Conservation (phyloP, 1,139 yeast genomes). For the Zygosaccharomyces sapae region DNA sequence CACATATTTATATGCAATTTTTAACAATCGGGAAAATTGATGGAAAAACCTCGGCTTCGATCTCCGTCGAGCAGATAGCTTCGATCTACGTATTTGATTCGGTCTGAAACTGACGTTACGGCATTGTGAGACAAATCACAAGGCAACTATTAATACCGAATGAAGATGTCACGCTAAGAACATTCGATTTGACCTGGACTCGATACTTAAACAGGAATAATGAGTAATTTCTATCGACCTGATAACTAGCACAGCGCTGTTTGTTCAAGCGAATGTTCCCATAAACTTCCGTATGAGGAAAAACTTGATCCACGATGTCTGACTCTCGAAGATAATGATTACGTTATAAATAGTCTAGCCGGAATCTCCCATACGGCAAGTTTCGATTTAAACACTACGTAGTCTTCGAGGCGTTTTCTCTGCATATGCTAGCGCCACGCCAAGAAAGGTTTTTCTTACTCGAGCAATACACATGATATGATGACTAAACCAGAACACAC, state of each 20-base stretch:
- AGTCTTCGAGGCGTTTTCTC: neutral
- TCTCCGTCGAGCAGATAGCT: neutral
- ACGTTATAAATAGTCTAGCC: neutral
- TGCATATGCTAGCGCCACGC: neutral
- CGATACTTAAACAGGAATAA: neutral
- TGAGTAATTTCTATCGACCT: neutral
- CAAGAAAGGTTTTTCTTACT: neutral
- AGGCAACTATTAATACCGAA: neutral
- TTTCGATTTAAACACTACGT: neutral
- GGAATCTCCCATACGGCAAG: neutral
- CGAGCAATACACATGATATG: neutral
- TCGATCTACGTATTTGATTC: neutral
- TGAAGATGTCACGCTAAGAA: neutral
- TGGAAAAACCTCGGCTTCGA: too few relatives aligned
- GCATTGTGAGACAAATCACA: neutral
- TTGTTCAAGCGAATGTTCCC: neutral
- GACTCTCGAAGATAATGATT: neutral
- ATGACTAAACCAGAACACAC: too few relatives aligned
- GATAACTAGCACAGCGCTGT: neutral
- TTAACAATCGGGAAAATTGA: too few relatives aligned
- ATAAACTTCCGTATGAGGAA: neutral
- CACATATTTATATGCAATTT: too few relatives aligned
- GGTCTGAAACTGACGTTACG: neutral
- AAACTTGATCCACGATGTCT: neutral
- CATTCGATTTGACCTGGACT: too few relatives aligned